These are phyloP conservation scores for Diutina scorzettiae DNA, from an alignment of 1,139 yeast genomes.

Conservation along the genomic window DNA sequence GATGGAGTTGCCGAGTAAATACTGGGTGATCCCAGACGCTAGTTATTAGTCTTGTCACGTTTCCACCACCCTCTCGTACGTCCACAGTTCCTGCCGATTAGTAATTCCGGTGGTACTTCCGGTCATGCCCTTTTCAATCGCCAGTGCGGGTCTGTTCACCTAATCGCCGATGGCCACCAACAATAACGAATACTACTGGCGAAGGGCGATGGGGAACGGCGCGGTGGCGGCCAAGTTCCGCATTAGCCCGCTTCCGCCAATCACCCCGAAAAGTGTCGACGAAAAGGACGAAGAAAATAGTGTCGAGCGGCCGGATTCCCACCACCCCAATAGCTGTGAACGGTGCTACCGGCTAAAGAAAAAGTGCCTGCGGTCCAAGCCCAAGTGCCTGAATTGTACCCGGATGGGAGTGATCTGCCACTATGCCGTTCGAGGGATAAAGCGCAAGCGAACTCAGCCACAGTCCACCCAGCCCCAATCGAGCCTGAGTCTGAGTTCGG, in stretches of 20 bases:
- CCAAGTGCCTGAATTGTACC: neutral
- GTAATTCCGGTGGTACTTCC: too few relatives aligned
- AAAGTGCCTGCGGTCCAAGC: neutral
- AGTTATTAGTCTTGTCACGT: too few relatives aligned
- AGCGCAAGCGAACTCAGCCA: neutral
- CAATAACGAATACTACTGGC: constrained; percentile 1
- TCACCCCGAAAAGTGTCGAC: neutral
- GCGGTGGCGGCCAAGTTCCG: constrained; percentile 3
- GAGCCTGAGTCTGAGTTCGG: too few relatives aligned
- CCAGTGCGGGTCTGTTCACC: too few relatives aligned
- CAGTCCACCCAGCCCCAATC: neutral
- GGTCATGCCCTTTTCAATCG: too few relatives aligned
- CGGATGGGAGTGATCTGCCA: neutral
- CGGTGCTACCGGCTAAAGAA: constrained; percentile 5
- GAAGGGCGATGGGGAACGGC: constrained; percentile 2
- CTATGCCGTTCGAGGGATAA: neutral
- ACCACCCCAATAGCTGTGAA: constrained; percentile 2
- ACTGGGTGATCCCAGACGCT: too few relatives aligned
- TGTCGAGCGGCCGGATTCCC: neutral
- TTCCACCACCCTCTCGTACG: too few relatives aligned
- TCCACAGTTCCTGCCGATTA: too few relatives aligned
- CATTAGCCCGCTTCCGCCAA: neutral
- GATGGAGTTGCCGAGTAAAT: too few relatives aligned
- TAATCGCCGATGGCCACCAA: constrained; percentile 2
- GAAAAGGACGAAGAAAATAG: neutral